Conservation (phyloP, 75 land plant species). For the Azolla pinnata region DNA sequence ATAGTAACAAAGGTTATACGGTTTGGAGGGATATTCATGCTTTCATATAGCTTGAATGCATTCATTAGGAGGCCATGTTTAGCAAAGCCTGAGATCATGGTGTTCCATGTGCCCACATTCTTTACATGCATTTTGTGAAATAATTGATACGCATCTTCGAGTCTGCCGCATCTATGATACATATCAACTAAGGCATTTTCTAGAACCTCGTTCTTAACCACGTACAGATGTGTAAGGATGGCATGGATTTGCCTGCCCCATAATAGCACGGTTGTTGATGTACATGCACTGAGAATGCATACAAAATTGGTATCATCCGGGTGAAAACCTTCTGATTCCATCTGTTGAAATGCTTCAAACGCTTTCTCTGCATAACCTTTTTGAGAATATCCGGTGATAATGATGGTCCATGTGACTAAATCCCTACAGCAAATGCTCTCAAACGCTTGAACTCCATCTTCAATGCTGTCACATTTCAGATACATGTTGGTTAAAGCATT, state of each 20-base stretch:
- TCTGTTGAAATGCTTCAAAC: neutral
- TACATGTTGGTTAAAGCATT: slow-evolving; percentile 19
- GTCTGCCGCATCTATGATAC: slow-evolving; percentile 13
- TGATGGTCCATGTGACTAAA: slow-evolving; percentile 9
- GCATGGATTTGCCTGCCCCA: neutral
- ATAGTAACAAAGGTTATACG: slow-evolving; percentile 21
- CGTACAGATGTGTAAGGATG: neutral
- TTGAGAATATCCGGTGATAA: slow-evolving; percentile 11
- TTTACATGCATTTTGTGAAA: slow-evolving; percentile 4
- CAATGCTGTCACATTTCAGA: slow-evolving; percentile 12
- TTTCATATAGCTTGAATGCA: slow-evolving; percentile 9
- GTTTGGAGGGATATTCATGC: slow-evolving; percentile 11
- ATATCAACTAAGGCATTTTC: slow-evolving; percentile 10
- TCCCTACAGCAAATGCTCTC: slow-evolving; percentile 6
- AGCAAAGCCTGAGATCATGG: slow-evolving; percentile 14
- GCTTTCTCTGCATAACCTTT: slow-evolving; percentile 5
- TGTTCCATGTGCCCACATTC: slow-evolving; percentile 11
- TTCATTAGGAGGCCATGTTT: slow-evolving; percentile 10
- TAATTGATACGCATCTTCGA: slow-evolving; percentile 1
- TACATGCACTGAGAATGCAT: slow-evolving; percentile 1
- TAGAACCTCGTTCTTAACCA: neutral
- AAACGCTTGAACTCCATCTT: slow-evolving; percentile 10
- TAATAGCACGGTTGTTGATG: neutral
- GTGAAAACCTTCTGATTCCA: slow-evolving; percentile 1
- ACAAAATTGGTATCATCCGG: neutral